A percentile compares a stretch with the other conserved stretches of the same genome.
These are phyloP conservation scores for Mortierella sp. DNA, from an alignment of 371 early-diverging fungal genomes.

Conservation along the genomic window DNA sequence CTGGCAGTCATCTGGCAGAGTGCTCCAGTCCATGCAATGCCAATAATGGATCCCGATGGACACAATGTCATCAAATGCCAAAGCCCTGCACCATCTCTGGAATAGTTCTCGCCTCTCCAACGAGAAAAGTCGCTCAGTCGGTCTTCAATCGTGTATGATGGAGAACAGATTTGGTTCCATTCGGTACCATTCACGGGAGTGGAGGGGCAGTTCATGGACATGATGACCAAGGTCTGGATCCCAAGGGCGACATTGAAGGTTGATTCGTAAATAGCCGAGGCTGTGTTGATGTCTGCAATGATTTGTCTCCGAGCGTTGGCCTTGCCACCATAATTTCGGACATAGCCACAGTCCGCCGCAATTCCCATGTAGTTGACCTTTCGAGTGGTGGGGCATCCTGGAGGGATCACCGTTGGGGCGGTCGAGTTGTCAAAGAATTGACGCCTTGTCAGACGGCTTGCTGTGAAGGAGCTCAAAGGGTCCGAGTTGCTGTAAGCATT, in stretches of 20 bases:
- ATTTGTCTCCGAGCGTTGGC: slow-evolving; percentile 73
- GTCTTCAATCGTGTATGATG: slow-evolving; percentile 74
- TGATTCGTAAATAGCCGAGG: slow-evolving; percentile 83
- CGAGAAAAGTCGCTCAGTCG: slow-evolving; percentile 89
- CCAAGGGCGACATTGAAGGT: slow-evolving; percentile 90
- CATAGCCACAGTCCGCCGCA: slow-evolving; percentile 78
- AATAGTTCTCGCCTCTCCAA: slow-evolving; percentile 81
- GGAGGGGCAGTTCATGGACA: slow-evolving; percentile 66
- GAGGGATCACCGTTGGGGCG: slow-evolving; percentile 11
- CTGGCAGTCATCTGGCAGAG: slow-evolving; percentile 67
- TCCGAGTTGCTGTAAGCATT: too few species aligned
- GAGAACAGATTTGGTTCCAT: slow-evolving; percentile 88
- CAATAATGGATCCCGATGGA: slow-evolving; percentile 79
- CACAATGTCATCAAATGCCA: slow-evolving; percentile 96
- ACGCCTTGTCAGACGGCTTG: too few species aligned
- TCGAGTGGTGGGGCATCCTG: slow-evolving; percentile 27
- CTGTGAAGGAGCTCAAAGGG: too few species aligned
- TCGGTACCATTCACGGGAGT: slow-evolving; percentile 43
- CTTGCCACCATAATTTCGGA: slow-evolving; percentile 62
- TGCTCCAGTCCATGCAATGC: slow-evolving; percentile 88
- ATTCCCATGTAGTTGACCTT: slow-evolving; percentile 51
- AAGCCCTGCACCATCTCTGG: slow-evolving; percentile 77
- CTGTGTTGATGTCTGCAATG: slow-evolving; percentile 77
- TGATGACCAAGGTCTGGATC: slow-evolving; percentile 78
- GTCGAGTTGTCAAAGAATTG: too few species aligned